Percentiles rank a stretch among this genome's conserved stretches.
Conservation (phyloP, 148 eudicot species). For the Hydrangea macrophylla region DNA sequence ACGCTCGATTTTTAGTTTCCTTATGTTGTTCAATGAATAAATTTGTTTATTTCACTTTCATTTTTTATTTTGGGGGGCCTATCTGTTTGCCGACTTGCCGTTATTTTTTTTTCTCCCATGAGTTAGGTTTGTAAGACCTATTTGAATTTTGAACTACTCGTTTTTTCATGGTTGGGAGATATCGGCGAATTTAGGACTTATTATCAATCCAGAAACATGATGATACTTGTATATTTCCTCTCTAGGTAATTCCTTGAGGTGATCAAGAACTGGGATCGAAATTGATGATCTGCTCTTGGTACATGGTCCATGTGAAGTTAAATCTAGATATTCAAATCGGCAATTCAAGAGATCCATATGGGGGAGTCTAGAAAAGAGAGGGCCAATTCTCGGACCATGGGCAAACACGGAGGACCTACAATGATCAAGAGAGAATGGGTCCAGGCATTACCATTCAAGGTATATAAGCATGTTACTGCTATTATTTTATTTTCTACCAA, state of each 20-base stretch:
- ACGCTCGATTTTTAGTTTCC: neutral
- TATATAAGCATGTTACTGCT: neutral
- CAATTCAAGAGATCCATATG: slow-evolving; percentile 2
- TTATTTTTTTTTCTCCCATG: neutral
- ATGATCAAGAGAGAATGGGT: neutral
- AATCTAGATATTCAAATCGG: slow-evolving; percentile 3
- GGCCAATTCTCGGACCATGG: slow-evolving; percentile 5
- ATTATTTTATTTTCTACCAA: neutral
- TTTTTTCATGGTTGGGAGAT: no score
- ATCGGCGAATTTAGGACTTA: no score
- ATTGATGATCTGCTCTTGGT: neutral
- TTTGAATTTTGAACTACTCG: no score
- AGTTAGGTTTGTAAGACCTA: neutral
- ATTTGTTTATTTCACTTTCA: neutral
- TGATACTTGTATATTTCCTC: neutral
- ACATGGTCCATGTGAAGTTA: neutral
- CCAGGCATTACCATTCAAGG: slow-evolving; percentile 4
- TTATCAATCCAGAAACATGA: neutral
- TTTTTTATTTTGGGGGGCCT: neutral
- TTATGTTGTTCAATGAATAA: neutral
- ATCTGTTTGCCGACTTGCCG: neutral
- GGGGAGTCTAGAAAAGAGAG: slow-evolving; percentile 14
- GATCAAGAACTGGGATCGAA: neutral
- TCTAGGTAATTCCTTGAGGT: neutral
- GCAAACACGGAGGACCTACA: slow-evolving; percentile 11